Conservation (phyloP, 306 rosid genomes). For the Inga oerstediana region DNA sequence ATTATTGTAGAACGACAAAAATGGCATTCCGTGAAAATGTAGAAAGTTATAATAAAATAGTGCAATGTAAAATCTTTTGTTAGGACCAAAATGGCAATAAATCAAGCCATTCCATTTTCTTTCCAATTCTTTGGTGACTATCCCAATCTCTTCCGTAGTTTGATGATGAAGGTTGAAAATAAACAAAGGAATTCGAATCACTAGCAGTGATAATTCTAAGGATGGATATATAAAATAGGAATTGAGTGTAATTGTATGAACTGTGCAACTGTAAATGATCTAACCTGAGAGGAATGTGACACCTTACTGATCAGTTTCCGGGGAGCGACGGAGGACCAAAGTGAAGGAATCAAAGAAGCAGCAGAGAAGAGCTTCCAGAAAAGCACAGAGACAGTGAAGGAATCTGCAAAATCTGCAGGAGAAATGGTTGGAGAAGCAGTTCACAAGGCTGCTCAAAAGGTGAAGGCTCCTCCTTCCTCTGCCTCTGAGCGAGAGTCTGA, state of each 20-base stretch:
- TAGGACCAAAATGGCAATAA: not conserved
- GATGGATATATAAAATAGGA: not conserved
- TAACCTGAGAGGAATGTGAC: not conserved
- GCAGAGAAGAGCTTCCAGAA: conserved; percentile 52
- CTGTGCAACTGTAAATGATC: not conserved
- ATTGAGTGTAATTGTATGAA: not conserved
- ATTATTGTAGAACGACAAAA: not conserved
- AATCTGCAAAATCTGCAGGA: conserved; percentile 63
- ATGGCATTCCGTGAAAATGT: not conserved
- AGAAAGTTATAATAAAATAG: not conserved
- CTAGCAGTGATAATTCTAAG: not conserved
- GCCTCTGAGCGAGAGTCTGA: conserved; percentile 36
- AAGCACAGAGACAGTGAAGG: conserved; percentile 66
- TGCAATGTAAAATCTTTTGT: not conserved
- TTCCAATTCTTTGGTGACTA: not conserved
- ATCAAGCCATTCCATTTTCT: not conserved
- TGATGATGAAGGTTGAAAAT: not conserved
- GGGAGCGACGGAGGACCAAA: conserved; percentile 23
- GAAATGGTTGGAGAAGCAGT: conserved; percentile 47
- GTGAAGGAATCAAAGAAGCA: conserved; percentile 36
- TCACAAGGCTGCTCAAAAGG: conserved; percentile 45
- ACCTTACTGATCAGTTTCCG: conserved; percentile 46
- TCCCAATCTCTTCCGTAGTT: not conserved
- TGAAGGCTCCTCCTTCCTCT: conserved; percentile 2
- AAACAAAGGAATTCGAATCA: not conserved